Conservation (phyloP, 2,329 filamentous ascomycete genomes). For the Botryotinia calthae region DNA sequence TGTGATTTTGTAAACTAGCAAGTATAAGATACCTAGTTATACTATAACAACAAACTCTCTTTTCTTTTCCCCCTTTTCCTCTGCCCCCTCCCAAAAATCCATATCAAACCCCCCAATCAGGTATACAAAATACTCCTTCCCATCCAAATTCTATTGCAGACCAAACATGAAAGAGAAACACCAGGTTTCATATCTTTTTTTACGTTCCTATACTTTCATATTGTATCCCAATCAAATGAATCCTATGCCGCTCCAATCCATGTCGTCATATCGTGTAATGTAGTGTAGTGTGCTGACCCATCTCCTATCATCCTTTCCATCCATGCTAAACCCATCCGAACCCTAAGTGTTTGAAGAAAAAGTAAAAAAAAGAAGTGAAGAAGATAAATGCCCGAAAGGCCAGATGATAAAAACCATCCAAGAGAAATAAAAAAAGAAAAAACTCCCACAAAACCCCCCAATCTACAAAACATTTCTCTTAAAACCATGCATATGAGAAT, state of each 20-base stretch:
- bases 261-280: neutral
- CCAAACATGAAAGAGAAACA: neutral
- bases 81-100: too few relatives aligned
- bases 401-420: neutral
- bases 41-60: too few relatives aligned
- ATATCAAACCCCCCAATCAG: too few relatives aligned
- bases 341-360: neutral
- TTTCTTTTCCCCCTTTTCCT: too few relatives aligned
- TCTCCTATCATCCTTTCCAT: neutral
- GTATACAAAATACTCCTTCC: neutral
- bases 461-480: neutral
- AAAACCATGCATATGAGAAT: neutral
- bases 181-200: neutral
- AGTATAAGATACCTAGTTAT: too few relatives aligned
- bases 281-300: neutral
- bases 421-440: neutral
- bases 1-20: too few relatives aligned
- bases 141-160: neutral
- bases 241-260: neutral
- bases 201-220: neutral
- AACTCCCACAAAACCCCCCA: too few relatives aligned
- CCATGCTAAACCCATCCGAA: neutral
- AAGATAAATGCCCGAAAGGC: neutral
- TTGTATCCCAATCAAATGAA: neutral
- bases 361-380: neutral